Evolutionary conservation across 140 eudicot genomes (phyloP).

Genomic region (Ambrosia hybrid): DNA sequence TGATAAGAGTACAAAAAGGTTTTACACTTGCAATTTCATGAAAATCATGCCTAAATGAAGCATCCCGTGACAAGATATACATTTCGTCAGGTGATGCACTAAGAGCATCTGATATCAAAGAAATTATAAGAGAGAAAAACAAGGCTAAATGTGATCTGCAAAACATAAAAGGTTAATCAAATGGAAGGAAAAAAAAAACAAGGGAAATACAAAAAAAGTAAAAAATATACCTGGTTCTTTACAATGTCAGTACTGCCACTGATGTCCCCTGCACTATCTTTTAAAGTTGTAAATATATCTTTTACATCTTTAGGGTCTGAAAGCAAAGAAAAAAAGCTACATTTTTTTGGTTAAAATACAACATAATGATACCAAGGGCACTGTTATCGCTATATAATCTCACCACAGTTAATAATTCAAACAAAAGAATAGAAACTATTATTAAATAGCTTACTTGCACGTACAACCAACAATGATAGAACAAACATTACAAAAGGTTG

Average conservation of each 20-base stretch:
- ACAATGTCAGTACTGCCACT: conserved; percentile 50
- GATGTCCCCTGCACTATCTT: conserved; percentile 64
- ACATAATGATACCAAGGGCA: neutral
- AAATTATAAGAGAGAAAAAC: conserved; percentile 81
- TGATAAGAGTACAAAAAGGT: neutral
- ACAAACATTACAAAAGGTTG: too few relatives aligned
- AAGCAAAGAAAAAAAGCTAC: conserved; percentile 7
- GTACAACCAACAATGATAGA: conserved; percentile 78
- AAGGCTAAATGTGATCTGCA: conserved; percentile 79
- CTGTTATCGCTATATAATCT: conserved; percentile 11
- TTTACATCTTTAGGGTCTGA: conserved; percentile 80
- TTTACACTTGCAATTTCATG: conserved; percentile 69
- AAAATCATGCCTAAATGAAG: conserved; percentile 75
- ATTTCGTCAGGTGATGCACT: conserved; percentile 66
- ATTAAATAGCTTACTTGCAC: conserved; percentile 69
- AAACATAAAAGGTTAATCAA: conserved; percentile 12
- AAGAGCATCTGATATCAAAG: conserved; percentile 85
- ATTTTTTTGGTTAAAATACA: conserved; percentile 16
- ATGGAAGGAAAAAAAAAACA: neutral
- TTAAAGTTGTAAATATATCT: conserved; percentile 60
- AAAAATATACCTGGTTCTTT: conserved; percentile 68
- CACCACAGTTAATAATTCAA: neutral
- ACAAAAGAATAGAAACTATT: neutral
- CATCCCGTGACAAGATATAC: conserved; percentile 63
- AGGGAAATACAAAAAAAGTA: neutral